These are phyloP conservation scores for Aspergillus candidus DNA, from an alignment of 2,329 filamentous ascomycete species.

Conservation along the genomic window DNA sequence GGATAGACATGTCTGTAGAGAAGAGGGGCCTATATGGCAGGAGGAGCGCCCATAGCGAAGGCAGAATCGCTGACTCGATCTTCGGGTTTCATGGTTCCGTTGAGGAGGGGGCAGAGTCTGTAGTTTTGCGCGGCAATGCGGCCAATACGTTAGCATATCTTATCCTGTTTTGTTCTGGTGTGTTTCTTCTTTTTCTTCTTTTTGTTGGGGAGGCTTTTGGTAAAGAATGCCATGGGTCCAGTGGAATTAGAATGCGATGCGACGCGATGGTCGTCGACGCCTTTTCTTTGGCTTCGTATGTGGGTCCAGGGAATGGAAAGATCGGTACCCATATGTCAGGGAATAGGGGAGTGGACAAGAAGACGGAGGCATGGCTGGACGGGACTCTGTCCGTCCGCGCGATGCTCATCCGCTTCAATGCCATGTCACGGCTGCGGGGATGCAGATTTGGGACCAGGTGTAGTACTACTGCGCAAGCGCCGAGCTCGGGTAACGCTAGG, in stretches of 20 bases:
- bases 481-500: no score
- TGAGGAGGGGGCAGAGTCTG: slow-evolving; percentile 78
- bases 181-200: no score
- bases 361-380: neutral
- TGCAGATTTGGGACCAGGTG: no score
- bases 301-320: no score
- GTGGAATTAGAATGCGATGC: neutral
- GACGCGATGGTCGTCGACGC: no score
- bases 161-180: neutral
- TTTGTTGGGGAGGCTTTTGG: no score
- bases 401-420: neutral
- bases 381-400: no score
- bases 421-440: neutral
- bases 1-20: no score
- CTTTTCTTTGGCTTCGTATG: no score
- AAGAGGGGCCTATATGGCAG: slow-evolving; percentile 12
- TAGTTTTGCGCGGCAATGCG: slow-evolving; percentile 6
- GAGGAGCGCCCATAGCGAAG: slow-evolving; percentile 43
- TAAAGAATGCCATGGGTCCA: neutral
- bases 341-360: no score
- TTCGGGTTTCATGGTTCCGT: slow-evolving; percentile 66
- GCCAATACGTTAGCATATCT: neutral
- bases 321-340: no score
- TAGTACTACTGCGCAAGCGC: neutral
- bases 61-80: slow-evolving; percentile 42